phyloP scores from a whole-genome alignment of 139 green algal species.

The Picochlorum sp. region DNA sequence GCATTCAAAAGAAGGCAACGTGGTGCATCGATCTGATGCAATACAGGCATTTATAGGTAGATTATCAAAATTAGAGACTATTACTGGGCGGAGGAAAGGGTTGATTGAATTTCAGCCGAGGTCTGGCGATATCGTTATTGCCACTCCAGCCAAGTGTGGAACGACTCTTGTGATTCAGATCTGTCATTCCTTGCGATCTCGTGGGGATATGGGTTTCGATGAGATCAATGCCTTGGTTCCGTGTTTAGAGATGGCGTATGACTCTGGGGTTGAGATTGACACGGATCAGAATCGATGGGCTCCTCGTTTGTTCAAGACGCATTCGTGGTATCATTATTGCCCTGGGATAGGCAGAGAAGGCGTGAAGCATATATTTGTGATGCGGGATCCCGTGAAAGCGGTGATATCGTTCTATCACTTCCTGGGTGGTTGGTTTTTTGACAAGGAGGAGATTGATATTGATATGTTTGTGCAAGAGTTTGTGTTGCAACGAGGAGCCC shows the following conservation, averaged over 20 bases:
- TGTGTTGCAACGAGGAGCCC: slow-evolving; percentile 19
- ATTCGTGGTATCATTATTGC: slow-evolving; percentile 23
- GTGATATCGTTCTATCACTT: slow-evolving; percentile 42
- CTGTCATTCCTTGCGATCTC: slow-evolving; percentile 28
- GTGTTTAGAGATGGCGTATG: slow-evolving; percentile 28
- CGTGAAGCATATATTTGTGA: slow-evolving; percentile 27
- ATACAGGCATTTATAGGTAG: slow-evolving; percentile 1
- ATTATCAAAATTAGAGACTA: slow-evolving; percentile 14
- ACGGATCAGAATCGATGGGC: not conserved
- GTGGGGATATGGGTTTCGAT: slow-evolving; percentile 40
- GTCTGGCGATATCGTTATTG: slow-evolving; percentile 11
- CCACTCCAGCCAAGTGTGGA: slow-evolving; percentile 23
- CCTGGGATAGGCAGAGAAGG: slow-evolving; percentile 17
- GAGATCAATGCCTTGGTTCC: slow-evolving; percentile 37
- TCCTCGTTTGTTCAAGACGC: slow-evolving; percentile 36
- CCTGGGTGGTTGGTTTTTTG: slow-evolving; percentile 30
- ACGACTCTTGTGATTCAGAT: slow-evolving; percentile 41
- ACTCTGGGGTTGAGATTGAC: slow-evolving; percentile 2
- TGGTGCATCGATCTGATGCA: not conserved
- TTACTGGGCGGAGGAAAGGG: not conserved
- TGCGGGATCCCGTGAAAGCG: slow-evolving; percentile 25
- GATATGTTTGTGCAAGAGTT: slow-evolving; percentile 32
- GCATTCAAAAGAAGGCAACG: not conserved
- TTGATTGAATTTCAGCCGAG: not conserved
- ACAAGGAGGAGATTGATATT: slow-evolving; percentile 8